phyloP scores from a whole-genome alignment of 2,329 filamentous ascomycete genomes.

The Amauroascus verrucosus region DNA sequence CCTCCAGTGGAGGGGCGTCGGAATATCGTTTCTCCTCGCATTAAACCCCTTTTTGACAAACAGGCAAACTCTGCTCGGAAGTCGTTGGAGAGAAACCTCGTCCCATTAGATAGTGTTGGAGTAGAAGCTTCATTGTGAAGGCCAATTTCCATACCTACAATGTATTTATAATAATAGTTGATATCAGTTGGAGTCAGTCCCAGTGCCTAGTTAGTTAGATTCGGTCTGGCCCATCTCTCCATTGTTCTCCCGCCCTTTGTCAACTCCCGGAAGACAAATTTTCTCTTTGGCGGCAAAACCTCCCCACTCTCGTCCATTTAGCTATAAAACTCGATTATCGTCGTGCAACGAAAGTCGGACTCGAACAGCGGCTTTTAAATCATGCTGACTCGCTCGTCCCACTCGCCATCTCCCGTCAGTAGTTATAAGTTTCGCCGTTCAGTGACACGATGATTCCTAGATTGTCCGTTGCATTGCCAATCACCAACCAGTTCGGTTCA shows the following conservation, averaged over 20 bases:
- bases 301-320: background rate
- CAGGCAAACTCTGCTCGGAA: too few relatives aligned
- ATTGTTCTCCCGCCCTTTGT: conserved; percentile 4
- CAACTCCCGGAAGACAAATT: background rate
- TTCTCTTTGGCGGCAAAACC: background rate
- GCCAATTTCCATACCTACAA: too few relatives aligned
- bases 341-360: background rate
- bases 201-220: too few relatives aligned
- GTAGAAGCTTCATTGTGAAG: too few relatives aligned
- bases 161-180: too few relatives aligned
- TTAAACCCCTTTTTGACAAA: too few relatives aligned
- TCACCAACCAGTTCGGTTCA: background rate
- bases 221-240: background rate
- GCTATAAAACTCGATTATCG: background rate
- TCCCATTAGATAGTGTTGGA: too few relatives aligned
- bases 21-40: too few relatives aligned
- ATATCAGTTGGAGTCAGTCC: too few relatives aligned
- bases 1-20: too few relatives aligned
- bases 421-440: background rate
- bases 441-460: background rate
- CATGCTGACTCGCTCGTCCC: background rate
- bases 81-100: too few relatives aligned
- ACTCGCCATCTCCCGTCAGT: background rate
- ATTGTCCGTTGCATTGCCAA: background rate
- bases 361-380: background rate